Percentiles rank a stretch among this genome's conserved stretches.
These are phyloP conservation scores for Candida sithepensis DNA, from an alignment of 805 yeast species.

Conservation along the genomic window DNA sequence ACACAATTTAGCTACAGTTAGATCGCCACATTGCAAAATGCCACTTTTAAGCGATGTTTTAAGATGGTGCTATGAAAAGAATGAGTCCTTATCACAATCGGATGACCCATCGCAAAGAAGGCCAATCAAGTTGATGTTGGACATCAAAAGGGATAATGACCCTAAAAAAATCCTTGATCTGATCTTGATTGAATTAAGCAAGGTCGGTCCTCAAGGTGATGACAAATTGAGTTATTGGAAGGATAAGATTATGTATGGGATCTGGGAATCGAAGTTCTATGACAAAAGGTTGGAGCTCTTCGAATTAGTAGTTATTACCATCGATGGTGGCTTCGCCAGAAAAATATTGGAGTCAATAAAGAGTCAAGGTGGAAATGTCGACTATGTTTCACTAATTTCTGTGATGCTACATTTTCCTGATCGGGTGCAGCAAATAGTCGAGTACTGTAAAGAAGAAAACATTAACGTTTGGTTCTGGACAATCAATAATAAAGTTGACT, in stretches of 20 bases:
- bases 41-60: constrained; percentile 30
- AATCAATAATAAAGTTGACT: constrained; percentile 25
- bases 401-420: constrained; percentile 20
- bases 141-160: constrained; percentile 31
- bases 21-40: constrained; percentile 31
- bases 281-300: constrained; percentile 25
- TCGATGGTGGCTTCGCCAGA: constrained; percentile 23
- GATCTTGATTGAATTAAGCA: constrained; percentile 22
- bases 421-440: constrained; percentile 15
- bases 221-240: constrained; percentile 29
- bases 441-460: constrained; percentile 15
- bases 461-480: constrained; percentile 36
- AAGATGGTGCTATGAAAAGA: constrained; percentile 38
- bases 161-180: constrained; percentile 25
- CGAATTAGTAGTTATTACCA: constrained; percentile 29
- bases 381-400: constrained; percentile 22
- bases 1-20: constrained; percentile 25
- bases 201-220: constrained; percentile 9
- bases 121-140: constrained; percentile 38
- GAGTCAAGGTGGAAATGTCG: constrained; percentile 16
- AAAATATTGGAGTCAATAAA: constrained; percentile 19
- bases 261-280: constrained; percentile 33
- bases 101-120: not conserved
- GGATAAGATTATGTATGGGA: constrained; percentile 33
- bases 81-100: constrained; percentile 26